A percentile compares a stretch with the other conserved stretches of the same genome.
phyloP scores from a whole-genome alignment of 441 rosid species.

The Pelargonium myrrhifolium region DNA sequence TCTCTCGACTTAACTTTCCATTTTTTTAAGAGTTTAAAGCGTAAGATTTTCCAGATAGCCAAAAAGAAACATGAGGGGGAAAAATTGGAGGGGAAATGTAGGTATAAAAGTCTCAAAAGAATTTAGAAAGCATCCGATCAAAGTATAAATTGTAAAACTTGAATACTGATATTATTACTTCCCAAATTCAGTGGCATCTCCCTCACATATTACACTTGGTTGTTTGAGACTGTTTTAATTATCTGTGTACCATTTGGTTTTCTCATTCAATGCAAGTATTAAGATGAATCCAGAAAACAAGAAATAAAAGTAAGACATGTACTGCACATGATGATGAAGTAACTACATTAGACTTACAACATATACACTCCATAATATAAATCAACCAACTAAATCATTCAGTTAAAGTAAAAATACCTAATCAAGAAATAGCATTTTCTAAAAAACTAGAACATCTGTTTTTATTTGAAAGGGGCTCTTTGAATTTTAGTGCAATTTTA shows the following conservation, averaged over 20 bases:
- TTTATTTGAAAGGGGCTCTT: neutral
- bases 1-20: neutral
- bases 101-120: neutral
- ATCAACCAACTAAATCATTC: neutral
- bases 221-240: neutral
- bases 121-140: neutral
- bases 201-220: neutral
- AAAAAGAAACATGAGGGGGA: neutral
- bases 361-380: neutral
- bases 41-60: neutral
- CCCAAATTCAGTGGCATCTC: neutral
- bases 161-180: neutral
- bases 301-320: neutral
- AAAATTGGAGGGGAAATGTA: neutral
- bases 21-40: neutral
- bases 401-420: neutral
- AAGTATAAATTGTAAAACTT: neutral
- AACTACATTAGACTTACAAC: neutral
- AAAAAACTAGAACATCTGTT: neutral
- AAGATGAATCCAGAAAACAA: neutral
- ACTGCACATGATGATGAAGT: neutral
- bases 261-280: neutral
- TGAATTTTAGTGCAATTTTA: neutral
- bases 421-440: neutral
- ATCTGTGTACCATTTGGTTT: neutral